Evolutionary conservation across 2,329 filamentous ascomycete genomes (phyloP).

Genomic region (Epichloe elymi): DNA sequence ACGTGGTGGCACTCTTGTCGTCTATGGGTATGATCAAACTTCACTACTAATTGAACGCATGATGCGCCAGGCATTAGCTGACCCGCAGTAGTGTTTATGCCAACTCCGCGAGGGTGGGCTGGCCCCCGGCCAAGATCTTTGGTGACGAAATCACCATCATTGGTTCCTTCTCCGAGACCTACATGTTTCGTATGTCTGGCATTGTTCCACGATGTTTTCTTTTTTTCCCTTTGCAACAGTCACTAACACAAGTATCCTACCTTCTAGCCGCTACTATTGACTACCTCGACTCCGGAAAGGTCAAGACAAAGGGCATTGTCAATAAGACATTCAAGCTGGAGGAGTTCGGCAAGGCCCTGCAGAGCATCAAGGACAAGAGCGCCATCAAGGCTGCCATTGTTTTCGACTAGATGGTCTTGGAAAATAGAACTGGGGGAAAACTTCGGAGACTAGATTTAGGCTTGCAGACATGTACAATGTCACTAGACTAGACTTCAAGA

Average conservation of each 20-base stretch:
- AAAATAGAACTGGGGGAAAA: not conserved
- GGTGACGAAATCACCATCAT: slow-evolving; percentile 58
- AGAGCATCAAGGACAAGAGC: slow-evolving; percentile 58
- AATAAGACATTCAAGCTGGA: slow-evolving; percentile 64
- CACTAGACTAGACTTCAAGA: not conserved
- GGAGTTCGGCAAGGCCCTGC: slow-evolving; percentile 56
- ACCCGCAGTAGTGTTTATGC: slow-evolving; percentile 42
- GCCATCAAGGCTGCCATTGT: slow-evolving; percentile 64
- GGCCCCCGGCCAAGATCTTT: slow-evolving; percentile 64
- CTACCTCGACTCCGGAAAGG: slow-evolving; percentile 44
- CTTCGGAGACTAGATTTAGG: not conserved
- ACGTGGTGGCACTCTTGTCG: slow-evolving; percentile 56
- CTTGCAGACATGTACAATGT: not conserved
- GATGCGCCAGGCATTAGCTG: not conserved
- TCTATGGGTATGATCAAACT: slow-evolving; percentile 36
- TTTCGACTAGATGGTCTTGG: slow-evolving; percentile 37
- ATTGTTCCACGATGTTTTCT: not conserved
- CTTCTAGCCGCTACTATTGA: slow-evolving; percentile 29
- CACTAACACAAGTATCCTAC: not conserved
- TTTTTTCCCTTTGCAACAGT: no score
- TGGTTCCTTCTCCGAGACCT: slow-evolving; percentile 60
- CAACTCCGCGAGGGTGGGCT: slow-evolving; percentile 47
- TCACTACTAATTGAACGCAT: not conserved
- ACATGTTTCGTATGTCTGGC: slow-evolving; percentile 49
- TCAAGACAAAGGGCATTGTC: slow-evolving; percentile 54